Conservation (phyloP, 2,329 filamentous ascomycete genomes). For the Rhynchosporium agropyri region DNA sequence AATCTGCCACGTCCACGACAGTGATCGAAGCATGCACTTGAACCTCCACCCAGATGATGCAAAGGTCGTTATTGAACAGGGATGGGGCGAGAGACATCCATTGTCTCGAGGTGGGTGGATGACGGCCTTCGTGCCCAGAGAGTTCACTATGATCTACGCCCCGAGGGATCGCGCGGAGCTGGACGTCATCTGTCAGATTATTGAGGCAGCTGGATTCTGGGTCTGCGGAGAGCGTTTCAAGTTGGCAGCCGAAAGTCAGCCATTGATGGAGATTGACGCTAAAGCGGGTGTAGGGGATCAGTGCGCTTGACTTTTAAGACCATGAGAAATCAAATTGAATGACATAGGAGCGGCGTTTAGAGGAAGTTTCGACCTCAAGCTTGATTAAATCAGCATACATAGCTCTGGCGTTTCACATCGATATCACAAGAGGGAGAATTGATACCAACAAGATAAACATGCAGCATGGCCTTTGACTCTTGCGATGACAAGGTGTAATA, state of each 20-base stretch:
- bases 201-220: conserved; percentile 76
- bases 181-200: conserved; percentile 66
- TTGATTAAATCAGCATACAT: too few species aligned
- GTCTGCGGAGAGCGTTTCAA: conserved; percentile 42
- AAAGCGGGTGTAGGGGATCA: background rate
- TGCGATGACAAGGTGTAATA: too few species aligned
- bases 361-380: too few species aligned
- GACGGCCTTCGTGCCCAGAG: conserved; percentile 68
- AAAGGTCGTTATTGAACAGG: conserved; percentile 68
- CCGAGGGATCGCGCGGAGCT: conserved; percentile 71
- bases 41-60: conserved; percentile 80
- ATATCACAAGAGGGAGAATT: too few species aligned
- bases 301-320: background rate
- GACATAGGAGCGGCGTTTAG: too few species aligned
- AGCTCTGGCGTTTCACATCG: too few species aligned
- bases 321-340: too few species aligned
- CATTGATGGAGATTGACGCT: conserved; percentile 7
- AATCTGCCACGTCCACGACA: conserved; percentile 77
- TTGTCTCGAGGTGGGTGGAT: conserved; percentile 69
- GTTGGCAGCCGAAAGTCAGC: conserved; percentile 28
- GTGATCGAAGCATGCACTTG: conserved; percentile 77
- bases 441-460: too few species aligned
- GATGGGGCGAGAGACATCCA: conserved; percentile 76
- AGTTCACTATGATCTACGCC: conserved; percentile 83
- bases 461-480: too few species aligned